Percentiles rank a stretch among this genome's conserved stretches.
phyloP scores from a whole-genome alignment of 2,329 filamentous ascomycete genomes.

The Escovopsis sp. region DNA sequence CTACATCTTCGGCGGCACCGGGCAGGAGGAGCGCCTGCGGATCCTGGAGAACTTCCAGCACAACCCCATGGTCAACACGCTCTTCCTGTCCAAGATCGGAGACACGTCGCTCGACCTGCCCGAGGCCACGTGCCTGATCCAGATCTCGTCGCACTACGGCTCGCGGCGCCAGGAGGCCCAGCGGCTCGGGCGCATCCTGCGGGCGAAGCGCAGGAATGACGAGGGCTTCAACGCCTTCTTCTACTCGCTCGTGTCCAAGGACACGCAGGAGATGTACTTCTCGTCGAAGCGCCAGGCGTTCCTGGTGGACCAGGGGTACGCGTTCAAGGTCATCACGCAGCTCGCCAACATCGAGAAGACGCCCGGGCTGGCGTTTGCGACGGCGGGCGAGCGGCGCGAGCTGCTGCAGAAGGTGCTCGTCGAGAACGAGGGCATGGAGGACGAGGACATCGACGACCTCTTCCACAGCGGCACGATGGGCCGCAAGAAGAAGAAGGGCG shows the following conservation, averaged over 20 bases:
- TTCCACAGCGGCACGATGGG: constrained; percentile 31
- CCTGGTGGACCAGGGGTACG: constrained; percentile 93
- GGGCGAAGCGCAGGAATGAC: constrained; percentile 90
- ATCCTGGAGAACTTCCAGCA: constrained; percentile 93
- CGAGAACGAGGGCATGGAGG: constrained; percentile 64
- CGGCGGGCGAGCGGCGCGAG: constrained; percentile 67
- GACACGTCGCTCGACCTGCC: constrained; percentile 96
- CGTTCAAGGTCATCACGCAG: constrained; percentile 97
- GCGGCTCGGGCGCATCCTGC: constrained; percentile 77
- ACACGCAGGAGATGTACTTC: constrained; percentile 96
- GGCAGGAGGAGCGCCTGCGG: constrained; percentile 68
- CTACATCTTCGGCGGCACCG: constrained; percentile 82
- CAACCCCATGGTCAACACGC: constrained; percentile 76
- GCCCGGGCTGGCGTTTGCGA: constrained; percentile 64
- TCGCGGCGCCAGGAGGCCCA: constrained; percentile 95
- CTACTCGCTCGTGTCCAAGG: constrained; percentile 92
- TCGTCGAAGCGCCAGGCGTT: constrained; percentile 95
- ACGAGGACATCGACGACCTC: constrained; percentile 46
- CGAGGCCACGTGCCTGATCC: constrained; percentile 90
- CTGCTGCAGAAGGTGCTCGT: constrained; percentile 80
- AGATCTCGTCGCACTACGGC: constrained; percentile 94
- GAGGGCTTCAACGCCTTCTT: constrained; percentile 99
- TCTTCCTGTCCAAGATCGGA: constrained; percentile 94
- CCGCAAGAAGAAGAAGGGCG: constrained; percentile 34
- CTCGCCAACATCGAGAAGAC: constrained; percentile 81